Evolutionary conservation across 345 rosid species (phyloP), one percentile per base, ranked within the genome.

Genomic region (Anacardium occidentale): DNA sequence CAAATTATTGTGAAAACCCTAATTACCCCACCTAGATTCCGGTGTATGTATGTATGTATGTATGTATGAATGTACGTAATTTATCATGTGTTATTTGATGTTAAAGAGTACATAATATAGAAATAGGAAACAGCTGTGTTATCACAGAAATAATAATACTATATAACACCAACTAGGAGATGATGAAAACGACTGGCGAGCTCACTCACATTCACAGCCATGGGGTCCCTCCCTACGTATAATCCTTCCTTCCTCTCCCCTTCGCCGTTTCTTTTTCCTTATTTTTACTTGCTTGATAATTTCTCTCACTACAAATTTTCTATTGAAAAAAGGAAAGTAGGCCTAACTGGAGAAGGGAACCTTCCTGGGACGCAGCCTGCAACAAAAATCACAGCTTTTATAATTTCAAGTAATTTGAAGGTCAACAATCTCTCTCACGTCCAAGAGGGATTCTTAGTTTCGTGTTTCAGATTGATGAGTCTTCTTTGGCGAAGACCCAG

Each of bases 181-280:
- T 57, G 70, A 75, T 70, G 82, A 84, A 71, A 77, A 65, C 70
- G 87, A 85, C 90, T 75, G 74, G 84, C 90, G 75, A 76, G 84
- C 76, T 80, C 85, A 85, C 5, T 37, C 42, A 37, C 90, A 86
- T 83, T 29, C 32, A 29, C 32, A 29, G 3, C 32, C 32, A 29
- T 29, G 90, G 83, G 62, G 14, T 10, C 52, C 67, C 67, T 44
- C 12, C 52, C 7, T 5, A 71, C 78, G 50, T 63, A 73, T 69
- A 66, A 66, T 59, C 75, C 20, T 47, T 29, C 47, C 7, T 29
- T 29, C 32, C 32, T 29, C 32, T 29, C 32, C 32, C 32, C 32
- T 29, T 29, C 1, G 3, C 32, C 32, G 3, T 29, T 29, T 29
- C 32, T 29, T 29, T 29, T 29, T 29, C 32, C 3, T 29, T 29